phyloP scores from a whole-genome alignment of 495 filamentous ascomycete species.

The Aspergillus biplanus region DNA sequence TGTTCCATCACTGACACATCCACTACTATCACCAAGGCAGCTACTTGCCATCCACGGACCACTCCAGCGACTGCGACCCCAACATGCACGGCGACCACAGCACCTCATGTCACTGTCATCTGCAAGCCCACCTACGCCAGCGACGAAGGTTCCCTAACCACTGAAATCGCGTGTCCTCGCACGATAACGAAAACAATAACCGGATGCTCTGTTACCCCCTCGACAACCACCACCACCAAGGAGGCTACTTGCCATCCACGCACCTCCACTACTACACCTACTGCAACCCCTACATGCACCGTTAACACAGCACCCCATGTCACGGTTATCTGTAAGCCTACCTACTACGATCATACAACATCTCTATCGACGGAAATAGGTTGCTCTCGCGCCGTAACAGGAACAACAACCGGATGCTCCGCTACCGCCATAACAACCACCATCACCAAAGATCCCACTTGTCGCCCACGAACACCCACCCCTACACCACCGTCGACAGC shows the following conservation, averaged over 20 bases:
- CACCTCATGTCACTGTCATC: background rate
- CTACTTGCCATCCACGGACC: background rate
- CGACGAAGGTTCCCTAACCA: background rate
- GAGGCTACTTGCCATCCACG: conserved; percentile 2
- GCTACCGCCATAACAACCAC: too few species aligned
- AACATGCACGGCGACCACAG: background rate
- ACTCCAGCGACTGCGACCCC: background rate
- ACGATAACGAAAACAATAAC: conserved; percentile 1
- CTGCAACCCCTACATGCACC: too few species aligned
- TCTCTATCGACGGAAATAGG: too few species aligned
- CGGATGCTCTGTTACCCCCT: conserved; percentile 7
- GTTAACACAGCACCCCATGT: too few species aligned
- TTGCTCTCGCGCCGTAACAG: background rate
- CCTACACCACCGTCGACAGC: too few species aligned
- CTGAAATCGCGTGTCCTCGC: background rate
- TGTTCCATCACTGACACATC: conserved; percentile 1
- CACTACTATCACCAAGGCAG: conserved; percentile 7
- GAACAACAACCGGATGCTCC: background rate
- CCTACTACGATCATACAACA: too few species aligned
- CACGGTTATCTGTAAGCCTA: too few species aligned
- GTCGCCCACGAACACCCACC: too few species aligned
- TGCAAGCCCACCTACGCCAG: background rate
- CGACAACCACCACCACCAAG: conserved; percentile 4
- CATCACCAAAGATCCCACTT: too few species aligned
- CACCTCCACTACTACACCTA: too few species aligned